Conservation (phyloP, 352 stramenopile species). For the Ophiocytium majus region DNA sequence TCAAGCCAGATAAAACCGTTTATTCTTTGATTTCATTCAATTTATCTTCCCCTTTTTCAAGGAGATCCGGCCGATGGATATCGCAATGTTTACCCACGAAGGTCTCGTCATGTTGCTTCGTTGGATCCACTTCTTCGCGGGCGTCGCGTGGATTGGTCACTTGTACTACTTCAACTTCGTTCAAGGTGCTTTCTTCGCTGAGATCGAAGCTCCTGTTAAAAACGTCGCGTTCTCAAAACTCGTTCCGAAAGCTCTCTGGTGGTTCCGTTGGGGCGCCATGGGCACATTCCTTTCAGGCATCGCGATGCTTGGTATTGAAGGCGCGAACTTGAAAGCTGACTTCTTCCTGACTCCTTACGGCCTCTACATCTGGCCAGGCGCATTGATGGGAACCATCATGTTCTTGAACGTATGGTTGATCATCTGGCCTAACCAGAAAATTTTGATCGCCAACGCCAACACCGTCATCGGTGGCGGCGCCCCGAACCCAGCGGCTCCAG, state of each 20-base stretch:
- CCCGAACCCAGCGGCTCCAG: background rate
- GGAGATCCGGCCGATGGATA: too few relatives aligned
- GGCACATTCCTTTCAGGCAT: slow-evolving; percentile 17
- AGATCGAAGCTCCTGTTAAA: background rate
- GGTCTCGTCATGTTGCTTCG: slow-evolving; percentile 7
- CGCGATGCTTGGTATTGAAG: background rate
- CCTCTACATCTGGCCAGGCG: background rate
- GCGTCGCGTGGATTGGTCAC: slow-evolving; percentile 10
- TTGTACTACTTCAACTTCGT: slow-evolving; percentile 3
- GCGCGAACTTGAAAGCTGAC: background rate
- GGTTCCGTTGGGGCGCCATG: slow-evolving; percentile 11
- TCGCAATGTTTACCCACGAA: slow-evolving; percentile 2
- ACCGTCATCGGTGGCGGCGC: background rate
- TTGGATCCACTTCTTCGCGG: slow-evolving; percentile 10
- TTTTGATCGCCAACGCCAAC: background rate
- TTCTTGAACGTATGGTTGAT: slow-evolving; percentile 8
- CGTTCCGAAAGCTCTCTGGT: background rate
- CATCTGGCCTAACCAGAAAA: slow-evolving; percentile 9
- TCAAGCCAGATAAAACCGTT: too few relatives aligned
- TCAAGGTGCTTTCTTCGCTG: slow-evolving; percentile 2
- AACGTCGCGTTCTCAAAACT: slow-evolving; percentile 2
- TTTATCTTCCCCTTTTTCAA: too few relatives aligned
- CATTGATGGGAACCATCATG: slow-evolving; percentile 1
- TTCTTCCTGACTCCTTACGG: slow-evolving; percentile 16
- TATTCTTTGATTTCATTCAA: too few relatives aligned